Evolutionary conservation across 129 eudicot genomes (phyloP), one percentile per base, ranked within the genome.

Genomic region (Solidago caesia): DNA sequence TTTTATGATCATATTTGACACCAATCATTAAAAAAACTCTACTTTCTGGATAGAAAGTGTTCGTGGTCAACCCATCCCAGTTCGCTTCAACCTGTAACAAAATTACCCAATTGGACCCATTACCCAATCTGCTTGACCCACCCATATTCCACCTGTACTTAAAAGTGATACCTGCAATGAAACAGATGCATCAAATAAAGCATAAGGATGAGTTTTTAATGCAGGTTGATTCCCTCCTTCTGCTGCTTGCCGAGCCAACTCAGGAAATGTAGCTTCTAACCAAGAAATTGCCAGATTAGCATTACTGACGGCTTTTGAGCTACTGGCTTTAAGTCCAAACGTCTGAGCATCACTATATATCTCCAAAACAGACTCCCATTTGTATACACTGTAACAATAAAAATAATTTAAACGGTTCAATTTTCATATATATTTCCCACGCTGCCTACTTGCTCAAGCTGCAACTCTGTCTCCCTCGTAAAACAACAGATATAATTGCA

Each of bases 181-280:
- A 76, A 94, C 75, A 14, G 98, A 91, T 49, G 93, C 82, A 73
- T 94, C 93, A 66, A 90, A 80, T 42, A 84, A 73, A 75, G 85
- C 89, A 58, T 77, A 88, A 77, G 97, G 87, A 56, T 86, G 91
- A 70, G 97, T 89, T 82, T 80, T 88, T 59, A 91, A 80, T 33
- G 88, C 92, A 56, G 73, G 79, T 27, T 70, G 77, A 64, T 84
- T 84, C 81, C 84, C 91, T 8, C 85, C 82, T 85, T 90, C 89
- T 25, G 73, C 87, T 68, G 79, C 83, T 82, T 87, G 87, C 41
- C 76, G 80, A 76, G 79, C 75, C 80, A 94, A 78, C 77, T 88
- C 98, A 14, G 98, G 96, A 85, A 94, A 94, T 78, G 98, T 94
- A 53, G 97, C 88, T 84, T 90, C 98, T 84, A 93, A 80, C 98